Evolutionary conservation across 2,329 filamentous ascomycete species (phyloP).

Genomic region (Bipolaris oryzae): DNA sequence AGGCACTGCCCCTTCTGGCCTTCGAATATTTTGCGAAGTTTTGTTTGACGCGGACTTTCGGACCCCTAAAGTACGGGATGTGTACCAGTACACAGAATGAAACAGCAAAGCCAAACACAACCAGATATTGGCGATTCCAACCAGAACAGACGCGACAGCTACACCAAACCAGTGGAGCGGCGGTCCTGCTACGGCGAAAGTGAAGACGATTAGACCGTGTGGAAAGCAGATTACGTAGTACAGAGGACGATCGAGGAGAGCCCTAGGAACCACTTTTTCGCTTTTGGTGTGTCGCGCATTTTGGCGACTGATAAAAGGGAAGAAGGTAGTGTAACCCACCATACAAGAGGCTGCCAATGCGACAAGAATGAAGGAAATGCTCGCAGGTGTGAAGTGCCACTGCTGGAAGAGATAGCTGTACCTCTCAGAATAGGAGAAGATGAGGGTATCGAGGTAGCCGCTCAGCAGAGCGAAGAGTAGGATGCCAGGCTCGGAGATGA

Average conservation of each 20-base stretch:
- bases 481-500: conserved; percentile 76
- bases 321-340: conserved; percentile 64
- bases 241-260: conserved; percentile 68
- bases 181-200: conserved; percentile 63
- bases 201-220: conserved; percentile 72
- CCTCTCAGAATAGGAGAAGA: conserved; percentile 77
- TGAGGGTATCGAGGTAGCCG: conserved; percentile 75
- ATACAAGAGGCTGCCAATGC: conserved; percentile 55
- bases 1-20: neutral
- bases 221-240: conserved; percentile 65
- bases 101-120: conserved; percentile 58
- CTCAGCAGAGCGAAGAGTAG: conserved; percentile 71
- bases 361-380: conserved; percentile 63
- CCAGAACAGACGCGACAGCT: conserved; percentile 52
- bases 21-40: neutral
- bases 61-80: conserved; percentile 54
- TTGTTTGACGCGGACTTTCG: neutral
- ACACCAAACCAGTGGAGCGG: conserved; percentile 67
- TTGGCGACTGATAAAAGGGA: conserved; percentile 57
- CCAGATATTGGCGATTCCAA: conserved; percentile 71
- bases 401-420: conserved; percentile 70
- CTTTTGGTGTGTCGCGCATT: conserved; percentile 55
- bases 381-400: conserved; percentile 65
- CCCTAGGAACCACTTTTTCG: conserved; percentile 62
- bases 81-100: conserved; percentile 60